Evolutionary conservation across 352 stramenopile genomes (phyloP).

Genomic region (Globisporangium uncinulatum): DNA sequence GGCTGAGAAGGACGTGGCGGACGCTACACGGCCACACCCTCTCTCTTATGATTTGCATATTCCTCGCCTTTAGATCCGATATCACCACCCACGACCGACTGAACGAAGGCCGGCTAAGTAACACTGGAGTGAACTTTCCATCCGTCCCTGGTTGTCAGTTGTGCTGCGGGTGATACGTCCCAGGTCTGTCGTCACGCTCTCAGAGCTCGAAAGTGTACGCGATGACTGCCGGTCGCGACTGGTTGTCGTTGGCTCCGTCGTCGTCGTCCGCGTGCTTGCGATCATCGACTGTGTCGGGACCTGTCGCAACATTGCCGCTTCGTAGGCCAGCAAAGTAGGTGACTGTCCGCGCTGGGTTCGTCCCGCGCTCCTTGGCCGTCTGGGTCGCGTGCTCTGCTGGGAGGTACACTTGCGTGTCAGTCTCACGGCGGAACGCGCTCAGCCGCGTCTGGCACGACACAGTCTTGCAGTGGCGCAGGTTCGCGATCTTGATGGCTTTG

Average conservation of each 20-base stretch:
- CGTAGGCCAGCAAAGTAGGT: constrained; percentile 77
- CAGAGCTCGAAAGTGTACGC: constrained; percentile 72
- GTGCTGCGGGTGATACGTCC: not conserved
- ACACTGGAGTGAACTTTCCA: constrained; percentile 20
- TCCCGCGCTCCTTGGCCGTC: constrained; percentile 73
- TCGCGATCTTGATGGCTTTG: constrained; percentile 88
- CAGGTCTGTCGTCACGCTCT: not conserved
- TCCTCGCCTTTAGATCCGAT: not conserved
- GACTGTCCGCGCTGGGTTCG: constrained; percentile 73
- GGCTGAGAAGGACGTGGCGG: too few relatives aligned
- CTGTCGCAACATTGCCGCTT: constrained; percentile 21
- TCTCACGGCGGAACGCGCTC: constrained; percentile 86
- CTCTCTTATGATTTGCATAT: not conserved
- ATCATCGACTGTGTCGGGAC: constrained; percentile 10
- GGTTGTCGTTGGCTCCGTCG: constrained; percentile 25
- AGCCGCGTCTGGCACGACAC: constrained; percentile 84
- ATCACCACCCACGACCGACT: not conserved
- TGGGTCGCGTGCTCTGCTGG: constrained; percentile 60
- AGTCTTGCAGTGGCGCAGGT: constrained; percentile 88
- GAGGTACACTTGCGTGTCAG: constrained; percentile 87
- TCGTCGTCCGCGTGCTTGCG: constrained; percentile 22
- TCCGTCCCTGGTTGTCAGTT: too few relatives aligned
- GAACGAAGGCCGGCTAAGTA: not conserved
- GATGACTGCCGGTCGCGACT: constrained; percentile 35
- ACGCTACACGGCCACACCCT: not conserved